phyloP scores from a whole-genome alignment of 78 protist genomes.

The Creolimax fragrantissima region DNA sequence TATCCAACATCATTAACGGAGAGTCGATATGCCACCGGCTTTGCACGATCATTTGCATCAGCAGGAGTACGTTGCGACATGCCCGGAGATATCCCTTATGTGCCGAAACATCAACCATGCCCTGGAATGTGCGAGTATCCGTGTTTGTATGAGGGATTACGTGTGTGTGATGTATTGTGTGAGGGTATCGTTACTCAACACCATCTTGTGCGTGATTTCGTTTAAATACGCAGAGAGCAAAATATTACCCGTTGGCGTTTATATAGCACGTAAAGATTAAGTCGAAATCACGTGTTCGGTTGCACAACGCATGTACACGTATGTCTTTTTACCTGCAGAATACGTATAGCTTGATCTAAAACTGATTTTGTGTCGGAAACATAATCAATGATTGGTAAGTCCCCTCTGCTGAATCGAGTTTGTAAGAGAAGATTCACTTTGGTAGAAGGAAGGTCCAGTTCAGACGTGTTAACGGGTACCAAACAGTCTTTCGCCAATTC shows the following conservation, averaged over 20 bases:
- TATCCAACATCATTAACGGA: not conserved
- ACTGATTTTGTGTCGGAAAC: constrained; percentile 86
- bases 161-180: too few relatives aligned
- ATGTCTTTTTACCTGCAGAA: constrained; percentile 85
- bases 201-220: too few relatives aligned
- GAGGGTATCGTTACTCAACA: too few relatives aligned
- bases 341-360: constrained; percentile 83
- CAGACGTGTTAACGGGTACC: not conserved
- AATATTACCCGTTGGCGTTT: too few relatives aligned
- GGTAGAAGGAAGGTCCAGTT: constrained; percentile 53
- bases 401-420: constrained; percentile 70
- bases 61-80: not conserved
- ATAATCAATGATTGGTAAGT: constrained; percentile 88
- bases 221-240: too few relatives aligned
- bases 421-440: constrained; percentile 86
- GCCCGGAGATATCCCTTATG: not conserved
- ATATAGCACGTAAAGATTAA: too few relatives aligned
- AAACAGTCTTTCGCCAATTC: constrained; percentile 45
- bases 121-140: too few relatives aligned
- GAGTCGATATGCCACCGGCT: not conserved
- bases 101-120: not conserved
- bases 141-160: too few relatives aligned
- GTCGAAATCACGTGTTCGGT: too few relatives aligned
- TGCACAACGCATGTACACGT: too few relatives aligned
- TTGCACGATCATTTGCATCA: not conserved